Conservation (phyloP, 164 flowering plant species). For the Sextonia rubra region DNA sequence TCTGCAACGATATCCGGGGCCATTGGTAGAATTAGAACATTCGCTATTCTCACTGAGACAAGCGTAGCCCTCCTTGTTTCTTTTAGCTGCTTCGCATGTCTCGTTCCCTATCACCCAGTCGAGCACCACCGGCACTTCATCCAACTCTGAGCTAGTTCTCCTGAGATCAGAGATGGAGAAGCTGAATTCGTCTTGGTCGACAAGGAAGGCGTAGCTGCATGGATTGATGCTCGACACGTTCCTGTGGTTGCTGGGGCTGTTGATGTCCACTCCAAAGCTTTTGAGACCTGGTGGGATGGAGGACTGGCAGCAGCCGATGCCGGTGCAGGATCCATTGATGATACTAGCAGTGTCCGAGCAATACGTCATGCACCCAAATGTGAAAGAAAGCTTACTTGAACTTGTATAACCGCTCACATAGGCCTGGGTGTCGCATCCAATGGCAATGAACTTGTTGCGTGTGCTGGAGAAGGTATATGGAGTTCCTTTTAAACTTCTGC, state of each 20-base stretch:
- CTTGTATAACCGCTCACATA: too few species aligned
- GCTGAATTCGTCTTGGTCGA: not conserved
- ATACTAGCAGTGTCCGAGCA: not conserved
- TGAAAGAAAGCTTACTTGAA: not conserved
- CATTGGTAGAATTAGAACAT: not conserved
- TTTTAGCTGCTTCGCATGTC: constrained; percentile 4
- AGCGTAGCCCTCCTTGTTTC: not conserved
- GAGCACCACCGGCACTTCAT: not conserved
- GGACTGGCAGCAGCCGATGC: constrained; percentile 8
- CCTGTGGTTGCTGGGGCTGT: not conserved
- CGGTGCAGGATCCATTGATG: not conserved
- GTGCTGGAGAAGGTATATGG: constrained; percentile 23
- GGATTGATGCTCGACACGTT: not conserved
- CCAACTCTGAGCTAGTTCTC: too few species aligned
- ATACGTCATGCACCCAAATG: not conserved
- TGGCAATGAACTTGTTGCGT: constrained; percentile 26
- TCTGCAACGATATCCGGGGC: constrained; percentile 8
- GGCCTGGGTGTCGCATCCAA: constrained; percentile 27
- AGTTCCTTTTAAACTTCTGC: too few species aligned
- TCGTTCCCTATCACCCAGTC: constrained; percentile 5
- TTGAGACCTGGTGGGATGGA: constrained; percentile 8
- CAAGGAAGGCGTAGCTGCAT: constrained; percentile 10
- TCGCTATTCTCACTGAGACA: constrained; percentile 3
- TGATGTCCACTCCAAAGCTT: not conserved
- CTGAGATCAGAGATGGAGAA: not conserved